Evolutionary conservation across 768 basidiomycete species (phyloP), one percentile per base, ranked within the genome.

Genomic region (Trametes gibbosa): DNA sequence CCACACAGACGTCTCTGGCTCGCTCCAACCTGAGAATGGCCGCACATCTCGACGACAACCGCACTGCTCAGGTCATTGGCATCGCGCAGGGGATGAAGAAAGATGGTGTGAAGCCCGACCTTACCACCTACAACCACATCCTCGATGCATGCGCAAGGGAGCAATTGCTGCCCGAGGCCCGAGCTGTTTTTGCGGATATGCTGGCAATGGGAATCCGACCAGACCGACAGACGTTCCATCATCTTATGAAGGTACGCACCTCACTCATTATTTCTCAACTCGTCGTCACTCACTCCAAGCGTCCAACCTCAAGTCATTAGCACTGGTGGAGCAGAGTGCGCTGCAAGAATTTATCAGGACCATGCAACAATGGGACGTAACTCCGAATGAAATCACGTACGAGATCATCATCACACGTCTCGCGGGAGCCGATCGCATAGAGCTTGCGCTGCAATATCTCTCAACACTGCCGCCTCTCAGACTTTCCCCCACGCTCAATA

Each of bases 131-230:
- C 68, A 80, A 84, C 59, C 69, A 74, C 3, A 71, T 92, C 3
- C 73, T 92, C 34, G 67, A 73, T 3, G 78, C 81, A 37, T 76
- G 83, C 54, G 76, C 80, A 0, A 62, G 67, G 7, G 74, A 79
- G 37, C 75, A 73, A 5, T 65, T 77, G 9, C 75, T 74, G 68
- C 64, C 78, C 27, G 83, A 89, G 59, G 80, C 85, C 4, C 81
- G 80, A 76, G 88, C 86, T 17, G 78, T 88, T 53, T 71, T 87
- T 27, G 85, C 87, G 35, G 88, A 91, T 68, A 90, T 91, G 87
- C 51, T 77, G 34, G 68, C 75, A 17, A 63, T 77, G 42, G 79
- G 78, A 2, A 60, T 91, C 21, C 59, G 70, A 45, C 86, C 83
- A 5, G 76, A 82, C 54, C 63, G 73, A 5, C 72, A 78, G 39